Base-by-base conservation (phyloP, 352 stramenopile genomes). In the Pythium monospermum region DNA sequence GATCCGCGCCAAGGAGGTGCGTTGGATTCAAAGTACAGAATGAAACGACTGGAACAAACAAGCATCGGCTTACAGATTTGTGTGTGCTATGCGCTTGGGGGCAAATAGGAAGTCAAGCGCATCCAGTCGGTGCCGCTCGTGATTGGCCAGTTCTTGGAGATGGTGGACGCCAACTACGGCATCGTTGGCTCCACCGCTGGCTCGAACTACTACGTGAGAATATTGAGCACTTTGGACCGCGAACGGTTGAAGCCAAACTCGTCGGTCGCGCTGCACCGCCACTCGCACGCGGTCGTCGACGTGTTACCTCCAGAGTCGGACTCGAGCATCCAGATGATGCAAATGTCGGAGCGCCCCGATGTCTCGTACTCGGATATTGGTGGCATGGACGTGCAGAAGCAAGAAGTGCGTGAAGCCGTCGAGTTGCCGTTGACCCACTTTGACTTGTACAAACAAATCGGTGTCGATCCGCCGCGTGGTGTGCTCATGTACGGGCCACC, bases 101-200 rank as follows among this genome's bases (percentile, higher is more conserved):
- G n/a, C n/a, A 31, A 45, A 45, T 21, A 64, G 57, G 94, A 98
- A 53, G 97, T 99, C 44, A 98, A 98, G 59, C 89, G 97, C 41
- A 99, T 99, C 66, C 96, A 99, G 84, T 98, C 88, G n/a, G 97
- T 99, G 38, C 97, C 97, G 32, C 80, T 99, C 6, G 97, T 99
- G 7, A 99, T 99, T 57, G 97, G 97, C n/a, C 97, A 99, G 77
- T 99, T 99, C 64, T 96, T 99, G 41, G 97, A 99, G 76, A 99
- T 99, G 95, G 97, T 99, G 60, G 97, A 99, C 73, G 92, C 96
- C 50, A 98, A 99, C 76, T 99, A 99, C 68, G 97, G 96, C 49
- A 99, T 99, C 61, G 95, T 99, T 18, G 85, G 87, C 45, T 98
- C 85, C 42, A 99, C 95, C 0, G 95, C 96, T 5, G 97, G 97